Evolutionary conservation across 352 stramenopile genomes (phyloP).

Genomic region (Globisporangium lucens): DNA sequence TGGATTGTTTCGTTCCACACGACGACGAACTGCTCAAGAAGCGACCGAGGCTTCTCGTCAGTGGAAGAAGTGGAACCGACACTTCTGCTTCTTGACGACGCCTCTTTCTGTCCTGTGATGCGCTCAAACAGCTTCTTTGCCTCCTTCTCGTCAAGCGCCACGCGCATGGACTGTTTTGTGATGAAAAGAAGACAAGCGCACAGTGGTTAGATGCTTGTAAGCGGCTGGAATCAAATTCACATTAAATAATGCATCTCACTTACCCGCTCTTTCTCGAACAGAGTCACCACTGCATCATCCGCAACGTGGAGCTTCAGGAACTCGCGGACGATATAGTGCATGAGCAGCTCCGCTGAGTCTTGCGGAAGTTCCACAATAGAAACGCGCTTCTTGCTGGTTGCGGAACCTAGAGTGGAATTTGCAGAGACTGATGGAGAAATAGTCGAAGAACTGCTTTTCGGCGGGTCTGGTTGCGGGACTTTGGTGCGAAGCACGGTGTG

Average conservation of each 20-base stretch:
- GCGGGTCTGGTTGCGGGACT: neutral
- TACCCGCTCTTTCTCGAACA: conserved; percentile 46
- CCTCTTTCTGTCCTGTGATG: conserved; percentile 14
- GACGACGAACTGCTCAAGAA: conserved; percentile 18
- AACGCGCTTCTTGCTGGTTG: conserved; percentile 13
- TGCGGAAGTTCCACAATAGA: neutral
- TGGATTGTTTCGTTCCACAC: conserved; percentile 15
- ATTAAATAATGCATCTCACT: neutral
- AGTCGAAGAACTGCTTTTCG: neutral
- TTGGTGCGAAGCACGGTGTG: conserved; percentile 17
- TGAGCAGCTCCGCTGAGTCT: conserved; percentile 23
- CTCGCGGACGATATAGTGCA: conserved; percentile 59
- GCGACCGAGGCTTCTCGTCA: conserved; percentile 5
- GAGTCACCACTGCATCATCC: conserved; percentile 26
- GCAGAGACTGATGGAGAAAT: neutral
- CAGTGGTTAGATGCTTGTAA: neutral
- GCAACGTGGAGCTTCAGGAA: conserved; percentile 48
- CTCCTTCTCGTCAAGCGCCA: conserved; percentile 11
- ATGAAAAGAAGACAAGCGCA: neutral
- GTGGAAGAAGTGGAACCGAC: neutral
- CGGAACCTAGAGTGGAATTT: neutral
- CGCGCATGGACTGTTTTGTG: conserved; percentile 1
- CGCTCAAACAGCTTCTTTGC: conserved; percentile 15
- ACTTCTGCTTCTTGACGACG: conserved; percentile 15
- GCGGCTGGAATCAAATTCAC: neutral